These are phyloP conservation scores for Pythium coloratum DNA, from an alignment of 352 stramenopile genomes.

Conservation along the genomic window DNA sequence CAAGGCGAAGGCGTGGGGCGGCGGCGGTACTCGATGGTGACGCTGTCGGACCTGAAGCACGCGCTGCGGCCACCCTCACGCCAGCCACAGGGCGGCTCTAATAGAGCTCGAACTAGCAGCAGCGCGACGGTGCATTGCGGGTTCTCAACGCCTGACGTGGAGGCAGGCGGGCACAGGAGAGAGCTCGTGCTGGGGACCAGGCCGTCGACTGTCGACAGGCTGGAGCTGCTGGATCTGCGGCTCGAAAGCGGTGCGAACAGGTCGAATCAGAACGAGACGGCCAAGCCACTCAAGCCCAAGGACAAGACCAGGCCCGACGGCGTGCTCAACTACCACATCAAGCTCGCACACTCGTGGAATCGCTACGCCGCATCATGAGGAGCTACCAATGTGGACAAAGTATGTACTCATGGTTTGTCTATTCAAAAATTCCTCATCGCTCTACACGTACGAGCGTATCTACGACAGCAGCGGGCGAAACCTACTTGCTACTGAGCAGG, in stretches of 20 bases:
- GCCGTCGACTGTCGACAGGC: conserved; percentile 4
- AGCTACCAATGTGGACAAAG: neutral
- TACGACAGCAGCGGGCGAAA: neutral
- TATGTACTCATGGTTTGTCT: no score
- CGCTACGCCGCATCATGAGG: conserved; percentile 29
- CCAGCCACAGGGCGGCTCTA: conserved; percentile 3
- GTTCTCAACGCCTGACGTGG: conserved; percentile 7
- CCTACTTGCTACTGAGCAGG: conserved; percentile 9
- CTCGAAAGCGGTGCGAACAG: neutral
- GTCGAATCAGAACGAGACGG: conserved; percentile 22
- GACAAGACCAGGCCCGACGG: conserved; percentile 25
- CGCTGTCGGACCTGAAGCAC: conserved; percentile 45
- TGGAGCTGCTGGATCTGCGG: conserved; percentile 31
- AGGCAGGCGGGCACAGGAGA: neutral
- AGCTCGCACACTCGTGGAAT: conserved; percentile 60
- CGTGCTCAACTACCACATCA: conserved; percentile 61
- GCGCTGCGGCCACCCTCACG: conserved; percentile 31
- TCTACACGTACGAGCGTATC: neutral
- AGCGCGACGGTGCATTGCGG: conserved; percentile 43
- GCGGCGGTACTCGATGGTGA: conserved; percentile 49
- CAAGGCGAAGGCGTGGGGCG: conserved; percentile 1
- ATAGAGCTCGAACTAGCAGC: neutral
- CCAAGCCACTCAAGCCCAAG: conserved; percentile 3
- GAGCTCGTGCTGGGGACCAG: conserved; percentile 20
- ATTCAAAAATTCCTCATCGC: no score